phyloP scores from a whole-genome alignment of 208 protist species.

The Kentomonas sorsogonicus region DNA sequence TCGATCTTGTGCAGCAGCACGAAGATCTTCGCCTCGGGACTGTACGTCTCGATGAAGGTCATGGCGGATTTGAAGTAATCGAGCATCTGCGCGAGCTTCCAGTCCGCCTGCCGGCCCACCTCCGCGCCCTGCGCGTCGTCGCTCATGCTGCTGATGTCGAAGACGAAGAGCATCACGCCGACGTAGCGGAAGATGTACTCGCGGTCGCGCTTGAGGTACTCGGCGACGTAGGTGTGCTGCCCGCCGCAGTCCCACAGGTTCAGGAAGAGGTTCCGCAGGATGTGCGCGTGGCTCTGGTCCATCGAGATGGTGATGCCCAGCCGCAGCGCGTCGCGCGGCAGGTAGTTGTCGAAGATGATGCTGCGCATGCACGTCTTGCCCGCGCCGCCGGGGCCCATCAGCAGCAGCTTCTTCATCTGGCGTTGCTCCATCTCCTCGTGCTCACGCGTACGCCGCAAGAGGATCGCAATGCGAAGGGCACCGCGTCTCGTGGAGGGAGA shows the following conservation, averaged over 20 bases:
- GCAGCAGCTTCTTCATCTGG: conserved; percentile 92
- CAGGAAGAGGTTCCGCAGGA: conserved; percentile 97
- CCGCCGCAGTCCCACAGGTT: conserved; percentile 99
- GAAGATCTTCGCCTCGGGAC: conserved; percentile 96
- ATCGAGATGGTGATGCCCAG: conserved; percentile 95
- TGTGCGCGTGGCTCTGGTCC: conserved; percentile 97
- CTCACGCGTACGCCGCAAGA: no score
- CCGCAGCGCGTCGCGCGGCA: conserved; percentile 91
- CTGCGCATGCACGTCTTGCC: conserved; percentile 99
- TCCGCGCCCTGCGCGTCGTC: conserved; percentile 12
- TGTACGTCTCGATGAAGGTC: conserved; percentile 94
- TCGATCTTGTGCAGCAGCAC: conserved; percentile 99
- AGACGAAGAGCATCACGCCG: conserved; percentile 98
- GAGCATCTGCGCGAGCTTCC: conserved; percentile 91
- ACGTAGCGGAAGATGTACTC: conserved; percentile 99
- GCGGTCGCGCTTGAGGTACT: conserved; percentile 95
- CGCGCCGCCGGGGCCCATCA: conserved; percentile 93
- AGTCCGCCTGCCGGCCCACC: conserved; percentile 43
- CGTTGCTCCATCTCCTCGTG: conserved; percentile 68
- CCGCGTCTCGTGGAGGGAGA: no score
- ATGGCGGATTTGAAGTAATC: conserved; percentile 96
- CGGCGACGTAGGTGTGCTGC: conserved; percentile 97
- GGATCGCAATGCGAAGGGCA: no score
- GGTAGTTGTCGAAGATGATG: conserved; percentile 99
- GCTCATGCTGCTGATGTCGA: conserved; percentile 95